Evolutionary conservation across 768 basidiomycete genomes (phyloP), one percentile per base, ranked within the genome.

Genomic region (Serendipita vermifera): DNA sequence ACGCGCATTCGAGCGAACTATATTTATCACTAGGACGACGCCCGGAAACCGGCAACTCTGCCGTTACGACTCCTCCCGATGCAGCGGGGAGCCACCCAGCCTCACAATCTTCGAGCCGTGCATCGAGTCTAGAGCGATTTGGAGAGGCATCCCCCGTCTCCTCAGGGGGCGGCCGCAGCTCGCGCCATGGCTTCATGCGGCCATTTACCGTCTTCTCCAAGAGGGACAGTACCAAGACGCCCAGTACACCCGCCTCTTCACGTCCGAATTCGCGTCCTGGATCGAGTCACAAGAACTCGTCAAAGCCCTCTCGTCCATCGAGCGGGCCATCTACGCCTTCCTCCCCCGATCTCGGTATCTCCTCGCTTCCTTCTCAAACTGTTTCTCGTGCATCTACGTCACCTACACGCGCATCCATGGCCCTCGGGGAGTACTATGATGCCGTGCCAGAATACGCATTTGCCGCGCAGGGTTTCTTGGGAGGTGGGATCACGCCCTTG

Each of bases 401-500:
- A 56, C 43, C 36, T 29, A 32, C 51, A 33, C 5, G 15, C 24
- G 33, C 29, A 41, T 24, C 33, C 11, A 26, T 29, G 33, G 11
- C 35, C 32, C n/a, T 39, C 33, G 53, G 56, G 14, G 15, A 38
- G 26, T 2, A 32, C 17, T 33, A 32, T 14, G 31, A 51, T 29
- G 80, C 76, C 72, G 87, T 96, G 15, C 94, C 94, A 1, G 81
- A 87, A 61, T 98, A 98, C 67, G 76, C 76, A 17, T 76, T 87
- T 41, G 89, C 93, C 2, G 80, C 83, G 59, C 73, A 85, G 13
- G 92, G 91, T 4, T 94, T 93, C 69, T 75, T 93, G 26, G 92
- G 92, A 5, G 79, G 77, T 3, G 91, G 92, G 3, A 83, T 93
- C n/a, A 82, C 85, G 7, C 91, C 94, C 14, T 68, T 91, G 64